These are phyloP conservation scores for Penicillium sp. DNA, from an alignment of 2,329 filamentous ascomycete genomes.

Conservation along the genomic window DNA sequence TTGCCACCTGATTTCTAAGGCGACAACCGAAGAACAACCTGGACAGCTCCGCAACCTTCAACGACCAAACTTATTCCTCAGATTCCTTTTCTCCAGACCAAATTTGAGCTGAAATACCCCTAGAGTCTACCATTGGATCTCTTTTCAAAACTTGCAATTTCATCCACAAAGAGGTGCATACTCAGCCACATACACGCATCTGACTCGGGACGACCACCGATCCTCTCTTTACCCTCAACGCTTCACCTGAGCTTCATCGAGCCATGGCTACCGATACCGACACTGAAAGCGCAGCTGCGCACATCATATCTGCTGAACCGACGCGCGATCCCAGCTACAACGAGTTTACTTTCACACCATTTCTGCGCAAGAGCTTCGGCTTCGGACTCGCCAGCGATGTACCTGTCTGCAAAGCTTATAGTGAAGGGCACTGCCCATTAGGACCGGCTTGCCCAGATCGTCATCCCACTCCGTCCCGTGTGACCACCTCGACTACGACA, in stretches of 20 bases:
- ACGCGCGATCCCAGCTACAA: slow-evolving; percentile 42
- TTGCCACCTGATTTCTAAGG: slow-evolving; percentile 12
- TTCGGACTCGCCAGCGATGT: slow-evolving; percentile 72
- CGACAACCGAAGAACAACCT: not conserved
- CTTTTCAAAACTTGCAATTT: not conserved
- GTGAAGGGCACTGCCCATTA: slow-evolving; percentile 75
- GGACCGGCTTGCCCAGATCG: slow-evolving; percentile 78
- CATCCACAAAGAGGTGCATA: not conserved
- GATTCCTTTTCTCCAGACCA: not conserved
- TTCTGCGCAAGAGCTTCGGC: slow-evolving; percentile 72
- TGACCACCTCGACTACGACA: slow-evolving; percentile 39
- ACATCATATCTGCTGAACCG: slow-evolving; percentile 30
- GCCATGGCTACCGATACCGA: slow-evolving; percentile 32
- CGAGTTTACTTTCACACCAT: slow-evolving; percentile 75
- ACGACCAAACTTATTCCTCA: not conserved
- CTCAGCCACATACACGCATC: not conserved
- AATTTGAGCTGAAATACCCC: not conserved
- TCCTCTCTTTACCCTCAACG: not conserved
- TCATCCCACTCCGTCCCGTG: slow-evolving; percentile 50
- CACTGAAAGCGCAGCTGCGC: slow-evolving; percentile 26
- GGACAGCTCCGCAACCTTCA: slow-evolving; percentile 5
- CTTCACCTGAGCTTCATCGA: not conserved
- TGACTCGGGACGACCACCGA: not conserved
- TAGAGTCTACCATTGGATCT: not conserved
- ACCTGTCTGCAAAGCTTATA: slow-evolving; percentile 76